A percentile compares a stretch with the other conserved stretches of the same genome.
Evolutionary conservation across 257 asterid species (phyloP).

Genomic region (Cynanchum wilfordii): DNA sequence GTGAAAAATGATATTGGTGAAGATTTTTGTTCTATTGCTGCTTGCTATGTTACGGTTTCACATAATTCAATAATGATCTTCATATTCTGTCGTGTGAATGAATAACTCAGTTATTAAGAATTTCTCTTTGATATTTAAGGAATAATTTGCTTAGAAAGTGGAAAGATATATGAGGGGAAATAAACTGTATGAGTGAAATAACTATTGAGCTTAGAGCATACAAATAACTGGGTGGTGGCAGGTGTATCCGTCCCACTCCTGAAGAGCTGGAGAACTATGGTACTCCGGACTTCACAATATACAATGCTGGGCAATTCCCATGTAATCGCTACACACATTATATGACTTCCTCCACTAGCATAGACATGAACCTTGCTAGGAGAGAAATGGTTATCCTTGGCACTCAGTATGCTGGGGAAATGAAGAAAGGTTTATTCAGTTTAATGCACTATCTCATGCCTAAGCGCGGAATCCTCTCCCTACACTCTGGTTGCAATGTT

Average conservation of each 20-base stretch:
- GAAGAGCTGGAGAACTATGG: constrained; percentile 90
- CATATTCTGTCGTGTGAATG: background rate
- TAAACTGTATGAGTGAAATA: constrained; percentile 7
- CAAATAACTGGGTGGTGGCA: constrained; percentile 53
- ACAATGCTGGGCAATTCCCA: constrained; percentile 93
- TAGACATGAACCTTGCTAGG: constrained; percentile 81
- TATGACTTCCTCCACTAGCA: constrained; percentile 95
- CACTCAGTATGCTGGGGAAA: constrained; percentile 94
- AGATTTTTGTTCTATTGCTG: background rate
- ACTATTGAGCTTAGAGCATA: constrained; percentile 25
- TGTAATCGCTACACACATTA: constrained; percentile 90
- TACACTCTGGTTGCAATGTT: constrained; percentile 91
- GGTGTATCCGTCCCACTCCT: constrained; percentile 93
- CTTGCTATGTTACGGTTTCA: background rate
- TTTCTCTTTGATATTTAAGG: background rate
- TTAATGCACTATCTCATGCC: constrained; percentile 98
- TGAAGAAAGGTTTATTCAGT: constrained; percentile 93
- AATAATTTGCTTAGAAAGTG: background rate
- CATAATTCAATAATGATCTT: background rate
- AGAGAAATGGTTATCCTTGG: constrained; percentile 95
- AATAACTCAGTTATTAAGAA: constrained; percentile 10
- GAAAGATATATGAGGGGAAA: background rate
- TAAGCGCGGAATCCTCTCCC: constrained; percentile 75
- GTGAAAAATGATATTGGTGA: constrained; percentile 16
- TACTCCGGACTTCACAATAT: constrained; percentile 93